Conservation (phyloP, 164 flowering plant species). For the Tinospora cordifolia region DNA sequence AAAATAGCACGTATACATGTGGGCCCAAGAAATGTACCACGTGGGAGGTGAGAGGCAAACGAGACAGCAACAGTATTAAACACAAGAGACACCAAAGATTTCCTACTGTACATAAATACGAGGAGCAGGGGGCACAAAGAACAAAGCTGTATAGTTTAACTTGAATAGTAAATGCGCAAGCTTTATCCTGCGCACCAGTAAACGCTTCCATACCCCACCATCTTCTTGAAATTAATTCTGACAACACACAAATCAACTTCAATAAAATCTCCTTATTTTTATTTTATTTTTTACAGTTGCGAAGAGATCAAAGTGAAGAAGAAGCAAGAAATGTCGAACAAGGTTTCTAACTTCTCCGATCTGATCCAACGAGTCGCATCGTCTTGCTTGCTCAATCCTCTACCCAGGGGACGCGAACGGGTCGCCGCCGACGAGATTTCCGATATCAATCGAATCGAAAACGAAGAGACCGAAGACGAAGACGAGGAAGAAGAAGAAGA, state of each 20-base stretch:
- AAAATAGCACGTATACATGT: not conserved
- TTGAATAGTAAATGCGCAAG: not conserved
- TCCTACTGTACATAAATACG: no score
- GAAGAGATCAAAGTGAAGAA: constrained; percentile 17
- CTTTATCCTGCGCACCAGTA: constrained; percentile 1
- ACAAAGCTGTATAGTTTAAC: no score
- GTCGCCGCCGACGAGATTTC: not conserved
- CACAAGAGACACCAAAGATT: no score
- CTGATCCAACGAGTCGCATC: constrained; percentile 77
- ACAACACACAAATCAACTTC: not conserved
- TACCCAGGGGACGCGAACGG: constrained; percentile 29
- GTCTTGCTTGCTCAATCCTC: constrained; percentile 72
- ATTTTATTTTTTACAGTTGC: constrained; percentile 9
- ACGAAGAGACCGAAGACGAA: constrained; percentile 12
- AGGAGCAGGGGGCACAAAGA: no score
- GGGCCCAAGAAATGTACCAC: not conserved
- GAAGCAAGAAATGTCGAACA: constrained; percentile 42
- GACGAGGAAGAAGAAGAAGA: not conserved
- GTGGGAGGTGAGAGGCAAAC: not conserved
- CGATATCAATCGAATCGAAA: not conserved
- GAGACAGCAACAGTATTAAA: no score
- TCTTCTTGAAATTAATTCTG: not conserved
- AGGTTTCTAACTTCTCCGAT: constrained; percentile 64
- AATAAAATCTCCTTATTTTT: not conserved
- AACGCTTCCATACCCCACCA: not conserved